phyloP scores from a whole-genome alignment of 2,329 filamentous ascomycete species.

The Sporothrix euskadiensis region DNA sequence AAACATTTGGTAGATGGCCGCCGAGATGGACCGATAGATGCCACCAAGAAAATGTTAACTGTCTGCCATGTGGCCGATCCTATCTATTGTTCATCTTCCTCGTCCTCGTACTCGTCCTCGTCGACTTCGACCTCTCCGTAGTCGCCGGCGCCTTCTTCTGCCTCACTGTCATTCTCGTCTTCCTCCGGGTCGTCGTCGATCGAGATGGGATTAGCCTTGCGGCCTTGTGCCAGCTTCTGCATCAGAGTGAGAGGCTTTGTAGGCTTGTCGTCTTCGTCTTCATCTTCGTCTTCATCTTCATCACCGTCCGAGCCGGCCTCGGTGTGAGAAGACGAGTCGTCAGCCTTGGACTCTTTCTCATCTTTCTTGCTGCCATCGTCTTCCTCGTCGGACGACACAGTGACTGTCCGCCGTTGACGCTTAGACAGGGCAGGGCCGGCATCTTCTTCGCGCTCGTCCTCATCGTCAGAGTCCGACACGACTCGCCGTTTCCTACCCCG shows the following conservation, averaged over 20 bases:
- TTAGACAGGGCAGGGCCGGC: neutral
- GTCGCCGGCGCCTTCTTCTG: neutral
- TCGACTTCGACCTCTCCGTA: slow-evolving; percentile 1
- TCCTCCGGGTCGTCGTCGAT: slow-evolving; percentile 7
- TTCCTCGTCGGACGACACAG: slow-evolving; percentile 2
- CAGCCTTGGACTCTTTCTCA: neutral
- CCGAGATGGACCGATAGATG: neutral
- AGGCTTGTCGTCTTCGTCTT: slow-evolving; percentile 2
- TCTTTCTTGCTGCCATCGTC: neutral
- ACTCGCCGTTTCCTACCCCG: slow-evolving; percentile 29
- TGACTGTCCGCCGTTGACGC: neutral
- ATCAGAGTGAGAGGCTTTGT: slow-evolving; percentile 25
- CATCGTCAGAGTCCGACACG: slow-evolving; percentile 30
- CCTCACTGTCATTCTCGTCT: neutral
- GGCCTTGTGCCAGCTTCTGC: slow-evolving; percentile 23
- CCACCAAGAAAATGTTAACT: neutral
- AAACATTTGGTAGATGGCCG: neutral
- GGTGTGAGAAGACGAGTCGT: neutral
- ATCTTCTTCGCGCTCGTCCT: slow-evolving; percentile 6
- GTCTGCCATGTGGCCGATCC: neutral
- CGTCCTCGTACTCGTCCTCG: slow-evolving; percentile 1
- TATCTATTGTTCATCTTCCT: neutral
- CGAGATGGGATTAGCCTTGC: slow-evolving; percentile 16
- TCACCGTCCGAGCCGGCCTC: neutral
- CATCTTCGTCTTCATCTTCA: neutral